A percentile compares a stretch with the other conserved stretches of the same genome.
Evolutionary conservation across 148 eudicot genomes (phyloP).

Genomic region (Nyssa sinensis): DNA sequence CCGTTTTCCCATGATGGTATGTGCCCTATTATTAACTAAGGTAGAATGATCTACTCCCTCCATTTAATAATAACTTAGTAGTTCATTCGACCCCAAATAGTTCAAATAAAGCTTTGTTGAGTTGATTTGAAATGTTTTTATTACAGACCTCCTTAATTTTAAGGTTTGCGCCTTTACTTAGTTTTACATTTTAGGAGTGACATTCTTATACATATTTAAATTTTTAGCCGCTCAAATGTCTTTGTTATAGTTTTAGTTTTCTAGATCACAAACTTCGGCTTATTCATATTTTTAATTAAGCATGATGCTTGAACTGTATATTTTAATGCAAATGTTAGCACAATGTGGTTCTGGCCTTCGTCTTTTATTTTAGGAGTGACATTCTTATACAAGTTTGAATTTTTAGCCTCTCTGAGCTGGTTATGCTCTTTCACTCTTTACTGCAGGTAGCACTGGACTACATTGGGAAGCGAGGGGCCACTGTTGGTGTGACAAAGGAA

Average conservation of each 20-base stretch:
- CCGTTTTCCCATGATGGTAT: background rate
- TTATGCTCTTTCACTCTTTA: background rate
- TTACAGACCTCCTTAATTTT: background rate
- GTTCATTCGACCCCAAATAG: too few relatives aligned
- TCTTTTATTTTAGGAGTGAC: too few relatives aligned
- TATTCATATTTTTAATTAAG: too few relatives aligned
- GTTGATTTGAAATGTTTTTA: too few relatives aligned
- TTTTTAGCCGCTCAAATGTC: background rate
- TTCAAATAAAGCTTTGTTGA: too few relatives aligned
- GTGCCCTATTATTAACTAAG: too few relatives aligned
- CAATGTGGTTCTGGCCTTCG: background rate
- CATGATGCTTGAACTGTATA: background rate
- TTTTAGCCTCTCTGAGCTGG: background rate
- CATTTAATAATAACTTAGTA: background rate
- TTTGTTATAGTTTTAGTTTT: background rate
- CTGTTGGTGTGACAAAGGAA: conserved; percentile 89
- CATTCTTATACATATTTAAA: background rate
- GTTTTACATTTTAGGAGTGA: background rate
- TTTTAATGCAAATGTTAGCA: background rate
- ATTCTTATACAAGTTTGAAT: too few relatives aligned
- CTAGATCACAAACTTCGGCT: background rate
- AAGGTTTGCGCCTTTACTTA: background rate
- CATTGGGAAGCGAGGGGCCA: conserved; percentile 95
- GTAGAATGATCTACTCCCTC: background rate
- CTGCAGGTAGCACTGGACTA: conserved; percentile 89